Conservation (phyloP, 2,329 filamentous ascomycete species). For the Trichoderma breve region DNA sequence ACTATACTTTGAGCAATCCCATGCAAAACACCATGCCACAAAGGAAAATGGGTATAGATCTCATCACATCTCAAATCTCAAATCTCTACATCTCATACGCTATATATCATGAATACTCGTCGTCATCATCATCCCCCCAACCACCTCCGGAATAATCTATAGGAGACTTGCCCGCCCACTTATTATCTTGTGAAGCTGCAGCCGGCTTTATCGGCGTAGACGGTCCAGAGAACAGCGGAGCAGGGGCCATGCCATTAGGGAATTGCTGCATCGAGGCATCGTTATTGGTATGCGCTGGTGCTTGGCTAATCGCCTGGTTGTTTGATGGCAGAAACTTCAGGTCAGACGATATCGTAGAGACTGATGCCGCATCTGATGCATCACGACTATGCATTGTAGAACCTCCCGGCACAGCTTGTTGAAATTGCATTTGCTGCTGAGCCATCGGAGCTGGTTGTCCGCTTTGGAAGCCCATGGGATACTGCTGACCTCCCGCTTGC, state of each 20-base stretch:
- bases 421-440: not conserved
- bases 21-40: not conserved
- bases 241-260: not conserved
- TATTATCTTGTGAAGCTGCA: conserved; percentile 21
- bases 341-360: conserved; percentile 7
- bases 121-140: conserved; percentile 28
- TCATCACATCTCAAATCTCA: not conserved
- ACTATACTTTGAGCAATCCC: not conserved
- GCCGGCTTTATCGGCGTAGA: not conserved
- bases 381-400: not conserved
- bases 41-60: conserved; percentile 6
- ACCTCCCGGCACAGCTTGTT: not conserved
- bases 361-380: not conserved
- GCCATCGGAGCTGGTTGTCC: conserved; percentile 1
- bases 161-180: conserved; percentile 27
- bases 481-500: not conserved
- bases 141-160: conserved; percentile 32
- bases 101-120: conserved; percentile 3
- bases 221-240: conserved; percentile 13
- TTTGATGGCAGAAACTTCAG: not conserved
- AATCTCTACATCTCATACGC: not conserved
- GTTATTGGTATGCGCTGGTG: not conserved
- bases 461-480: conserved; percentile 13
- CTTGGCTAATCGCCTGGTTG: not conserved
- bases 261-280: not conserved